phyloP scores from a whole-genome alignment of 441 rosid species.

The Eugenia klotzschiana region DNA sequence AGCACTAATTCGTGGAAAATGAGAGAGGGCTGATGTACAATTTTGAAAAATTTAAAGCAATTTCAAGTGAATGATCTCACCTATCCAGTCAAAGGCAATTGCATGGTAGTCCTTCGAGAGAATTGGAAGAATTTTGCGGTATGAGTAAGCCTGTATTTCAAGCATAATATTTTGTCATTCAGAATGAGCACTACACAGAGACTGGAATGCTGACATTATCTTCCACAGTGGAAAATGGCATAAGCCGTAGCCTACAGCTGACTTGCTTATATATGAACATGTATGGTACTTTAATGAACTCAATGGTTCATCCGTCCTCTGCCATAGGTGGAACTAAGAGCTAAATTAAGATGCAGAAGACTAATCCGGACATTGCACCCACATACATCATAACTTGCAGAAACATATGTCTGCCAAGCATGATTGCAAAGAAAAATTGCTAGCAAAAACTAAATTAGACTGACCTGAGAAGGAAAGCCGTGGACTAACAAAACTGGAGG shows the following conservation, averaged over 20 bases:
- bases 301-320: not conserved
- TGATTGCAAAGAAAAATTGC: not conserved
- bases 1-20: not conserved
- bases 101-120: constrained; percentile 64
- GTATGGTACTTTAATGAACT: not conserved
- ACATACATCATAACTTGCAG: not conserved
- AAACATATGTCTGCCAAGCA: not conserved
- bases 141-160: constrained; percentile 59
- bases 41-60: not conserved
- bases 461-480: constrained; percentile 85
- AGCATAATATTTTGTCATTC: not conserved
- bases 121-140: constrained; percentile 58
- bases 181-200: not conserved
- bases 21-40: not conserved
- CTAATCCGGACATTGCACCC: not conserved
- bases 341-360: not conserved
- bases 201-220: not conserved
- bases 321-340: not conserved
- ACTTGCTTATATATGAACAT: not conserved
- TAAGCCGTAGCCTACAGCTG: not conserved
- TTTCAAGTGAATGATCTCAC: constrained; percentile 12
- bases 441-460: not conserved
- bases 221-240: not conserved
- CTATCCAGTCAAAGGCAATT: constrained; percentile 84
- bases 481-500: constrained; percentile 60